Percentiles rank a stretch among this genome's conserved stretches.
Evolutionary conservation across 441 rosid species (phyloP).

Genomic region (Melastoma candidum): DNA sequence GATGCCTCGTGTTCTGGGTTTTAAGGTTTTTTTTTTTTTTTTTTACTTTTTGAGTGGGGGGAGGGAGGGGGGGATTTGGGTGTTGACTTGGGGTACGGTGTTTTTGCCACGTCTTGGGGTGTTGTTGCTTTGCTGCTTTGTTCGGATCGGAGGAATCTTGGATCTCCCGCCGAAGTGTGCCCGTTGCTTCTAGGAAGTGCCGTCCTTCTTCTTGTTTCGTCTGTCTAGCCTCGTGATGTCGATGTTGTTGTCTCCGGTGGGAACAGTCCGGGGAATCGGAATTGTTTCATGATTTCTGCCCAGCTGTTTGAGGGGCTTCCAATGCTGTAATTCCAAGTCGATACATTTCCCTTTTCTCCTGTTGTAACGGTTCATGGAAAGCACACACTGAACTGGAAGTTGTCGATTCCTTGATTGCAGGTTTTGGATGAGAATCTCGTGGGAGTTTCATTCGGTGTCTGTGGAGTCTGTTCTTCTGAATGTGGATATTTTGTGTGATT

Average conservation of each 20-base stretch:
- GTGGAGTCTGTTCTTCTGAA: conserved; percentile 11
- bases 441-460: conserved; percentile 9
- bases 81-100: neutral
- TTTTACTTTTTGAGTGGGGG: neutral
- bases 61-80: neutral
- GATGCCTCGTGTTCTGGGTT: neutral
- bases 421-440: conserved; percentile 43
- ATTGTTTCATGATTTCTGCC: too few relatives aligned
- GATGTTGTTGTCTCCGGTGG: too few relatives aligned
- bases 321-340: too few relatives aligned
- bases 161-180: too few relatives aligned
- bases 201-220: too few relatives aligned
- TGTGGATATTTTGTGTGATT: conserved; percentile 18
- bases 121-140: conserved; percentile 3
- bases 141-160: too few relatives aligned
- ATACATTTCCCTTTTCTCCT: conserved; percentile 13
- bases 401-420: conserved; percentile 30
- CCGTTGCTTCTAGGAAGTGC: too few relatives aligned
- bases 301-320: too few relatives aligned
- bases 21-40: conserved; percentile 1
- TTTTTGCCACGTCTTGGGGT: conserved; percentile 2
- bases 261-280: too few relatives aligned
- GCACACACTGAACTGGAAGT: conserved; percentile 1
- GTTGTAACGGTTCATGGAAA: conserved; percentile 12
- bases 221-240: too few relatives aligned